Conservation (phyloP, 768 basidiomycete genomes). For the Leccinum aurantiacum region DNA sequence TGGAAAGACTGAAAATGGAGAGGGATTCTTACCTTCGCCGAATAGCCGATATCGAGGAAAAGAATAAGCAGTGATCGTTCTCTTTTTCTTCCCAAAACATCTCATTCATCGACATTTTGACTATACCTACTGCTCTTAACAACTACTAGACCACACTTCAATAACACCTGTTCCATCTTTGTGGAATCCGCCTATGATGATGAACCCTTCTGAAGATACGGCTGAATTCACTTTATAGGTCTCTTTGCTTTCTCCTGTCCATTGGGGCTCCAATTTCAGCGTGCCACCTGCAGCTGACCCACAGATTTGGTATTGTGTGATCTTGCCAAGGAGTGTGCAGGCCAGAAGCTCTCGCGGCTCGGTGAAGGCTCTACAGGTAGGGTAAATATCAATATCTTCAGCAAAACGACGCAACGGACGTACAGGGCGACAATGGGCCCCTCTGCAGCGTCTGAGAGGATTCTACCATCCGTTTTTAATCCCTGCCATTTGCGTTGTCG, state of each 20-base stretch:
- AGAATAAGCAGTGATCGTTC: conserved; percentile 31
- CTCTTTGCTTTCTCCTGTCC: conserved; percentile 43
- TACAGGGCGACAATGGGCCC: conserved; percentile 77
- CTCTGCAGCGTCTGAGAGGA: conserved; percentile 55
- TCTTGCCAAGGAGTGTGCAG: conserved; percentile 61
- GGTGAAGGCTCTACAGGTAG: conserved; percentile 46
- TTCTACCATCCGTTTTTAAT: conserved; percentile 46
- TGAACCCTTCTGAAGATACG: conserved; percentile 43
- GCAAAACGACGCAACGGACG: conserved; percentile 18
- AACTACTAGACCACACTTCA: conserved; percentile 51
- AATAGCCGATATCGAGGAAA: conserved; percentile 54
- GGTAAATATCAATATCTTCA: conserved; percentile 2
- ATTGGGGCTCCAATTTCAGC: conserved; percentile 43
- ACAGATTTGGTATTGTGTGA: conserved; percentile 50
- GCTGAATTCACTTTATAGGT: conserved; percentile 69
- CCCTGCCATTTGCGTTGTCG: conserved; percentile 73
- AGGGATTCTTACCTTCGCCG: conserved; percentile 53
- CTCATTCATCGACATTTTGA: neutral
- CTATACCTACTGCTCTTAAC: conserved; percentile 7
- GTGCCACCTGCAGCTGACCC: conserved; percentile 39
- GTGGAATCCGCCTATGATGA: conserved; percentile 64
- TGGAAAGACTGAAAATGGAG: conserved; percentile 55
- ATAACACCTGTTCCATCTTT: conserved; percentile 58
- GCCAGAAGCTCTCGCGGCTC: conserved; percentile 45
- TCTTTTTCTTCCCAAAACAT: neutral